A percentile compares a stretch with the other conserved stretches of the same genome.
These are phyloP conservation scores for Melampsora larici-populina DNA, from an alignment of 1,284 basidiomycete genomes.

Conservation along the genomic window DNA sequence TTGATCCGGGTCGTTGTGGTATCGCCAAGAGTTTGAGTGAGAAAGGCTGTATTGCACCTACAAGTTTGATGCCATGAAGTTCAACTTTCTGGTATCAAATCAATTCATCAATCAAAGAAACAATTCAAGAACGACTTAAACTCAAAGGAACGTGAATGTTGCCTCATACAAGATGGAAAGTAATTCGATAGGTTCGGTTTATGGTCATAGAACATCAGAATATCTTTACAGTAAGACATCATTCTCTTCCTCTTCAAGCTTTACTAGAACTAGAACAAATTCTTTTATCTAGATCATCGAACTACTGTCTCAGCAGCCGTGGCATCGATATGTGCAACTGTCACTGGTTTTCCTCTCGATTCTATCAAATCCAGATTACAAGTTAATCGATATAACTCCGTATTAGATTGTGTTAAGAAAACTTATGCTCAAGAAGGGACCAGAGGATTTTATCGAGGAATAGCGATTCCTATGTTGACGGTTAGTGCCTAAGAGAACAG, in stretches of 20 bases:
- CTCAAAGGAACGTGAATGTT: not conserved
- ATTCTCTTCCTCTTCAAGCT: not conserved
- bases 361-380: conserved; percentile 42
- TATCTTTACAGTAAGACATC: not conserved
- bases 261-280: not conserved
- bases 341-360: conserved; percentile 41
- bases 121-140: too few species aligned
- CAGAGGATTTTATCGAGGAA: conserved; percentile 43
- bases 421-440: conserved; percentile 41
- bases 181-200: not conserved
- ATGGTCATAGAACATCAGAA: not conserved
- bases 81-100: too few species aligned
- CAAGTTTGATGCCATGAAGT: too few species aligned
- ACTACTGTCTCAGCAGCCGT: conserved; percentile 38
- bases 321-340: conserved; percentile 38
- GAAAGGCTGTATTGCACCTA: too few species aligned
- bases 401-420: conserved; percentile 35
- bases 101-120: too few species aligned
- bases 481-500: conserved; percentile 1
- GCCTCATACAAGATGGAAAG: not conserved
- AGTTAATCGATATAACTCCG: conserved; percentile 37
- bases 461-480: conserved; percentile 43
- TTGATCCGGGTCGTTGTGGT: too few species aligned
- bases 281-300: conserved; percentile 15
- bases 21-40: too few species aligned